Conservation (phyloP, 192 early-diverging fungal genomes). For the Dissophora globulifera region DNA sequence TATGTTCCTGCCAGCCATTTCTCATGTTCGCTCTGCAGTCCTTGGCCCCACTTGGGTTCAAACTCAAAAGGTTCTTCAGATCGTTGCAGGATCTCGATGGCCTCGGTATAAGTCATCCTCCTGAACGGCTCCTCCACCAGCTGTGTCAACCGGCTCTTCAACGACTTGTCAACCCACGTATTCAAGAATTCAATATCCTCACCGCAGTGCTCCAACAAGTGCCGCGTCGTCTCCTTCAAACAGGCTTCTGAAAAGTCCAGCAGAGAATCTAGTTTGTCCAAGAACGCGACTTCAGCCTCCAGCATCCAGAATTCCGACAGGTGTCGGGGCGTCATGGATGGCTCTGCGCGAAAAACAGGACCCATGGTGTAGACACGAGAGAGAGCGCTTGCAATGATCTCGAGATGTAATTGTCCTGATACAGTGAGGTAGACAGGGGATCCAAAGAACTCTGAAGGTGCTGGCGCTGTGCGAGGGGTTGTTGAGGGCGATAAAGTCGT, state of each 20-base stretch:
- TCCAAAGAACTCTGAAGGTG: constrained; percentile 75
- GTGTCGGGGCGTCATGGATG: constrained; percentile 82
- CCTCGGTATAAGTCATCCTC: constrained; percentile 84
- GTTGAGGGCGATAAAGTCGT: background rate
- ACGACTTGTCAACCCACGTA: constrained; percentile 62
- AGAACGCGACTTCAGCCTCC: constrained; percentile 87
- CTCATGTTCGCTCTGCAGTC: constrained; percentile 89
- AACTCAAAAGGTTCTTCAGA: constrained; percentile 67
- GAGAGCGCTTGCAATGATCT: constrained; percentile 75
- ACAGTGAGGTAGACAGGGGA: constrained; percentile 83
- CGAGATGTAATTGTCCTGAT: constrained; percentile 87
- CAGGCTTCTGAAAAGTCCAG: constrained; percentile 77
- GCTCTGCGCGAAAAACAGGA: constrained; percentile 88
- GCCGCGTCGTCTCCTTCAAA: constrained; percentile 65
- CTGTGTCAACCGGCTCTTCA: constrained; percentile 53
- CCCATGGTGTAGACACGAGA: constrained; percentile 85
- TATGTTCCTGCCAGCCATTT: constrained; percentile 76
- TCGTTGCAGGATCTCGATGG: constrained; percentile 72
- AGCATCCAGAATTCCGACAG: constrained; percentile 96
- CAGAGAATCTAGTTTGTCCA: constrained; percentile 68
- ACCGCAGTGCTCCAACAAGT: constrained; percentile 62
- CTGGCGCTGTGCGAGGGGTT: constrained; percentile 14
- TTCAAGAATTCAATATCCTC: constrained; percentile 72
- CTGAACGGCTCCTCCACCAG: constrained; percentile 65
- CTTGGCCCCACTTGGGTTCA: constrained; percentile 76